Conservation (phyloP, 352 stramenopile genomes). For the Globisporangium cystogenes region DNA sequence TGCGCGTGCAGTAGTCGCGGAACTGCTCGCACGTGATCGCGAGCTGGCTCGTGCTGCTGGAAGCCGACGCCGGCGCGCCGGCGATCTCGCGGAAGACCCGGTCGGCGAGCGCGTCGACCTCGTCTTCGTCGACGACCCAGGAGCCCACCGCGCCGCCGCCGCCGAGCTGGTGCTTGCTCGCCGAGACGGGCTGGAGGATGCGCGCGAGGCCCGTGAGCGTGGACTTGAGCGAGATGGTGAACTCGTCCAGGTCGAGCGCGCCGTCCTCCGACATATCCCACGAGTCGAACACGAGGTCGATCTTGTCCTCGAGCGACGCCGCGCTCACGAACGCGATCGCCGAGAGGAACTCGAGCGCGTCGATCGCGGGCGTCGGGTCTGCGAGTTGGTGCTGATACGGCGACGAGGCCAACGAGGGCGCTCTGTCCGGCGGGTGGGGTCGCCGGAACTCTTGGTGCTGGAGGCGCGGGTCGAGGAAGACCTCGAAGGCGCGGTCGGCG, state of each 20-base stretch:
- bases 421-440: neutral
- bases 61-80: slow-evolving; percentile 14
- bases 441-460: too few relatives aligned
- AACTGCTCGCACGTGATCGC: slow-evolving; percentile 79
- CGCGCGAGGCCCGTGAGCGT: slow-evolving; percentile 65
- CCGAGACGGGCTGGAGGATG: slow-evolving; percentile 34
- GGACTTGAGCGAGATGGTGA: slow-evolving; percentile 87
- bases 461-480: slow-evolving; percentile 44
- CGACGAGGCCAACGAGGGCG: too few relatives aligned
- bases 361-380: slow-evolving; percentile 26
- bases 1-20: slow-evolving; percentile 62
- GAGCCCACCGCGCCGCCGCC: neutral
- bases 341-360: slow-evolving; percentile 78
- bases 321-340: slow-evolving; percentile 62
- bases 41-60: slow-evolving; percentile 19
- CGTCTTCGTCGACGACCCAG: slow-evolving; percentile 44
- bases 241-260: slow-evolving; percentile 72
- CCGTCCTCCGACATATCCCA: slow-evolving; percentile 86
- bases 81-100: slow-evolving; percentile 67
- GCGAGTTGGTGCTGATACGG: slow-evolving; percentile 8
- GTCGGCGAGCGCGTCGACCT: slow-evolving; percentile 56
- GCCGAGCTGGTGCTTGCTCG: slow-evolving; percentile 1
- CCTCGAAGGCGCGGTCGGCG: slow-evolving; percentile 47
- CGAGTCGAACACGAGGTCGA: slow-evolving; percentile 81
- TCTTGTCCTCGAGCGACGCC: slow-evolving; percentile 62